phyloP scores from a whole-genome alignment of 1,139 yeast genomes.

The Candida tetrigidarum region DNA sequence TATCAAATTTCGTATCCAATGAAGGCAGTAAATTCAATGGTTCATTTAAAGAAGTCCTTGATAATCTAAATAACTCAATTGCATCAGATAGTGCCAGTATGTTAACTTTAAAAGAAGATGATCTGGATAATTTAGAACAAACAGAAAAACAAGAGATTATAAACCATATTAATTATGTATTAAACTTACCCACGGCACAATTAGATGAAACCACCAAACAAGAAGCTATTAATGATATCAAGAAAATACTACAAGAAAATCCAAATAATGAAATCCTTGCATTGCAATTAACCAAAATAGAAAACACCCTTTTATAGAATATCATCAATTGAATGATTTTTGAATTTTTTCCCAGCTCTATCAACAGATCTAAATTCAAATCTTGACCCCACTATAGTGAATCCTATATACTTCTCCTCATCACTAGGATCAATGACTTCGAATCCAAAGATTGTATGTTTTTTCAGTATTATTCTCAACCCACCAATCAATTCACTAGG shows the following conservation, averaged over 20 bases:
- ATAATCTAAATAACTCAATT: conserved; percentile 21
- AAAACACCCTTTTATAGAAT: conserved; percentile 30
- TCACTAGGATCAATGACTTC: conserved; percentile 44
- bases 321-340: conserved; percentile 73
- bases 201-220: conserved; percentile 3
- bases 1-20: conserved; percentile 29
- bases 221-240: conserved; percentile 10
- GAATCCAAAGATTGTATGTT: conserved; percentile 61
- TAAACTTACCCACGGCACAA: conserved; percentile 19
- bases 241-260: conserved; percentile 2
- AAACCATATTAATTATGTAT: conserved; percentile 24
- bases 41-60: conserved; percentile 33
- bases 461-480: conserved; percentile 59
- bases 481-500: conserved; percentile 52
- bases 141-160: conserved; percentile 16
- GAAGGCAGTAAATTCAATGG: conserved; percentile 30
- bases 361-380: conserved; percentile 79
- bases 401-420: conserved; percentile 46
- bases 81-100: conserved; percentile 29
- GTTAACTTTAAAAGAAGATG: conserved; percentile 20
- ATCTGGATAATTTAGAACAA: conserved; percentile 5
- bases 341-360: conserved; percentile 85
- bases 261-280: conserved; percentile 28
- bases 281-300: conserved; percentile 27
- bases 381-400: conserved; percentile 82